Conservation (phyloP, 2,329 filamentous ascomycete species). For the Pseudogymnoascus sp. region DNA sequence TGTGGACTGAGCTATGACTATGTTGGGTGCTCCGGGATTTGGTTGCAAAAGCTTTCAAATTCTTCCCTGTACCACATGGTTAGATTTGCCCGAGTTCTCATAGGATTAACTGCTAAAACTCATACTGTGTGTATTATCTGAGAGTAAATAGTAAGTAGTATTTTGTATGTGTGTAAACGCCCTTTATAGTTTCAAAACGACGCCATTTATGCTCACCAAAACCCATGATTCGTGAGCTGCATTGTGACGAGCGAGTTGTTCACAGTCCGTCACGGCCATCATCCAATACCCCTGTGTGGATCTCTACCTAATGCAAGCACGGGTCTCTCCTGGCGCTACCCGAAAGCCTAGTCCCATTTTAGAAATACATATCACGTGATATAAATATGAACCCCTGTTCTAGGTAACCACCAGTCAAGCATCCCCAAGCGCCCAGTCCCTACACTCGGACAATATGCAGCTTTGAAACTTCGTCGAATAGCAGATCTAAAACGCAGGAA, state of each 20-base stretch:
- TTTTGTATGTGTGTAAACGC: background rate
- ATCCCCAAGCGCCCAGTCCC: background rate
- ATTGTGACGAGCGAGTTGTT: background rate
- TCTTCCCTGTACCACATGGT: background rate
- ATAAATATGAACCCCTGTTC: background rate
- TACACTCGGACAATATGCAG: background rate
- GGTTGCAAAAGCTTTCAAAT: background rate
- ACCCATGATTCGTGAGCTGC: background rate
- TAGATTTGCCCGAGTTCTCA: background rate
- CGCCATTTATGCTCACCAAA: background rate
- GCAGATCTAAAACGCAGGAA: background rate
- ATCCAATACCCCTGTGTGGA: slow-evolving; percentile 1
- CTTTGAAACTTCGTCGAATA: slow-evolving; percentile 6
- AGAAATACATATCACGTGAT: background rate
- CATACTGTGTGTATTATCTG: background rate
- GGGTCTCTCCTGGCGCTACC: background rate
- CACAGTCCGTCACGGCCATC: background rate
- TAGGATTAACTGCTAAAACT: background rate
- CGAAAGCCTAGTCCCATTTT: background rate
- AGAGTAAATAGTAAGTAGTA: background rate
- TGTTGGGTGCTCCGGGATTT: background rate
- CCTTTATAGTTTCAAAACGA: background rate
- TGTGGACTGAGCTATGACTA: background rate
- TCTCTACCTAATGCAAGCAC: background rate
- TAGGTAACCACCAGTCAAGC: background rate